phyloP scores from a whole-genome alignment of 148 eudicot species.

The Chenopodium suecicum region DNA sequence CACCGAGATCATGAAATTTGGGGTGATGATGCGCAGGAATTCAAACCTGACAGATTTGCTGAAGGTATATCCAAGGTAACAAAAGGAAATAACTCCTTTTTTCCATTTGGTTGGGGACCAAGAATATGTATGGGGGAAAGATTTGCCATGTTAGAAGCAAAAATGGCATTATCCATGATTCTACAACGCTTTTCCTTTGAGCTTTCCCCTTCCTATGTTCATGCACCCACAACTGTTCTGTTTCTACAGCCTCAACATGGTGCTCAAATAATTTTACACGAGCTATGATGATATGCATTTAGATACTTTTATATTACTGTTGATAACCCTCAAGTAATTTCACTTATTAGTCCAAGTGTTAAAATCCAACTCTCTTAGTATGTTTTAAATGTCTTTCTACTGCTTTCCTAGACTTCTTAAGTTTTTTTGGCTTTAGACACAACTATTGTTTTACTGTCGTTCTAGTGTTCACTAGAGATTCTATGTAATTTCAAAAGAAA shows the following conservation, averaged over 20 bases:
- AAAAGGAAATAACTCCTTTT: slow-evolving; percentile 10
- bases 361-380: no score
- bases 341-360: no score
- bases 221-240: no score
- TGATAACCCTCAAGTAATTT: no score
- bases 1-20: slow-evolving; percentile 24
- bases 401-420: no score
- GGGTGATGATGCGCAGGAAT: slow-evolving; percentile 29
- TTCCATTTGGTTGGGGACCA: slow-evolving; percentile 32
- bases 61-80: slow-evolving; percentile 31
- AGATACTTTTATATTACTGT: neutral
- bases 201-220: neutral
- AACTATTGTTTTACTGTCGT: no score
- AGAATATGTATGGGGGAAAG: slow-evolving; percentile 31
- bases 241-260: no score
- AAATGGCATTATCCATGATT: slow-evolving; percentile 21
- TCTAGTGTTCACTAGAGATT: no score
- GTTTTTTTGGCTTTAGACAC: no score
- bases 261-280: neutral
- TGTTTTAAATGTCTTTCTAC: no score
- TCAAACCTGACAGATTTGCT: slow-evolving; percentile 30
- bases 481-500: no score
- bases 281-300: no score
- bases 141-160: slow-evolving; percentile 25
- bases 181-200: slow-evolving; percentile 19